These are phyloP conservation scores for Thraustotheca clavata DNA, from an alignment of 352 stramenopile species.

Conservation along the genomic window DNA sequence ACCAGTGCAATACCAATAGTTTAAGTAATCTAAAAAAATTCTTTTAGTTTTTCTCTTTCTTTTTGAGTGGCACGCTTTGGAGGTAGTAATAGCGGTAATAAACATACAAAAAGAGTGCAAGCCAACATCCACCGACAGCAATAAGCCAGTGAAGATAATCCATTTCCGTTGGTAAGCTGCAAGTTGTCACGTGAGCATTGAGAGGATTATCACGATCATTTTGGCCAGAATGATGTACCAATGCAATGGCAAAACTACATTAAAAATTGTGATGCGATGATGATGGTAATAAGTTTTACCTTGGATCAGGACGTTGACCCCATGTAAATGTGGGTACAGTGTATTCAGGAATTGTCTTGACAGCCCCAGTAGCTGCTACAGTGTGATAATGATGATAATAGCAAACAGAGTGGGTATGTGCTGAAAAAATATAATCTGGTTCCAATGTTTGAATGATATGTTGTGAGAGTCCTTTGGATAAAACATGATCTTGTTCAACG, in stretches of 20 bases:
- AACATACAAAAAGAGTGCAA: not conserved
- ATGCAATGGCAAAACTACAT: conserved; percentile 28
- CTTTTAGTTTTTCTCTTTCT: not conserved
- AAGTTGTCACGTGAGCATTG: conserved; percentile 24
- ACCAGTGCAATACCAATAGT: not conserved
- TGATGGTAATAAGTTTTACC: conserved; percentile 29
- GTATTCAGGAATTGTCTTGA: conserved; percentile 34
- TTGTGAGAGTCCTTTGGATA: conserved; percentile 44
- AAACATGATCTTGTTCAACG: conserved; percentile 51
- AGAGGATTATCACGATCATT: not conserved
- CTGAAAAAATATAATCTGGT: conserved; percentile 52
- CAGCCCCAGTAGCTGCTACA: not conserved
- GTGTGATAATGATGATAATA: conserved; percentile 29
- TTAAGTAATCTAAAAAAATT: not conserved
- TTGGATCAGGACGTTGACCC: conserved; percentile 67
- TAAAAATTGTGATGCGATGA: not conserved
- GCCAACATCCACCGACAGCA: not conserved
- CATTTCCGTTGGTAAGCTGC: conserved; percentile 29
- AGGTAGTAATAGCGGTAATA: conserved; percentile 8
- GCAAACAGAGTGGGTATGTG: conserved; percentile 70
- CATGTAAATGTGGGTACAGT: conserved; percentile 71
- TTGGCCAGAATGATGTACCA: conserved; percentile 7
- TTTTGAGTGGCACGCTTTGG: not conserved
- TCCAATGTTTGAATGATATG: conserved; percentile 40
- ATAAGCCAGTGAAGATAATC: not conserved